Evolutionary conservation across 306 rosid species (phyloP), one percentile per base, ranked within the genome.

Genomic region (Sesbania bispinosa): DNA sequence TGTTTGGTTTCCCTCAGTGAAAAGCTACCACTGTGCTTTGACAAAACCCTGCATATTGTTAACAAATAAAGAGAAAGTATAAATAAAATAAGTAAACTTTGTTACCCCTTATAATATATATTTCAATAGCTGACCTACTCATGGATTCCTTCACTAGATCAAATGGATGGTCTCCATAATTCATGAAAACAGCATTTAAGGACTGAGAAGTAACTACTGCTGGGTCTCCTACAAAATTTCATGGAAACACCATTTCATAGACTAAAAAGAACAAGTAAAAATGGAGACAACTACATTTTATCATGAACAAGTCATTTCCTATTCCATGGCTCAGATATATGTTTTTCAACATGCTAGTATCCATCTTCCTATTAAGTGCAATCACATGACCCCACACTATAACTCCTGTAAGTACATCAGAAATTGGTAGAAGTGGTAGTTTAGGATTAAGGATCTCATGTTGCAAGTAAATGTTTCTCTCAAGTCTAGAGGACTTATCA

Each of bases 101-200:
- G 19, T 29, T 29, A 6, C n/a, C 10, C 30, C 2, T 16, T 47
- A 19, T 46, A 1, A 8, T n/a, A 27, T 45, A 29, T 66, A 30
- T 47, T 46, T 47, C 18, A 29, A 66, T 29, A 16, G 72, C 59
- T 15, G 45, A 66, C 45, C 45, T 66, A 29, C 72, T 46, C 30
- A 66, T 66, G 30, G 59, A 66, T 46, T 66, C 72, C 72, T 66
- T 46, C 59, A 66, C 45, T 16, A 66, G 30, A 66, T 66, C 59
- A 66, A 66, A 47, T 46, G 59, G 72, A 29, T 66, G 72, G 13
- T 66, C 45, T 29, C 59, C 72, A 46, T 47, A 66, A 66, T 46
- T 66, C 43, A 66, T 16, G 45, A 66, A 66, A 66, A 66, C 72
- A 66, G 32, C 72, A 16, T 66, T 66, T 10, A 47, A 55, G 32